Evolutionary conservation across 2,329 filamentous ascomycete genomes (phyloP), one percentile per base, ranked within the genome.

Genomic region (Clarireedia paspali): DNA sequence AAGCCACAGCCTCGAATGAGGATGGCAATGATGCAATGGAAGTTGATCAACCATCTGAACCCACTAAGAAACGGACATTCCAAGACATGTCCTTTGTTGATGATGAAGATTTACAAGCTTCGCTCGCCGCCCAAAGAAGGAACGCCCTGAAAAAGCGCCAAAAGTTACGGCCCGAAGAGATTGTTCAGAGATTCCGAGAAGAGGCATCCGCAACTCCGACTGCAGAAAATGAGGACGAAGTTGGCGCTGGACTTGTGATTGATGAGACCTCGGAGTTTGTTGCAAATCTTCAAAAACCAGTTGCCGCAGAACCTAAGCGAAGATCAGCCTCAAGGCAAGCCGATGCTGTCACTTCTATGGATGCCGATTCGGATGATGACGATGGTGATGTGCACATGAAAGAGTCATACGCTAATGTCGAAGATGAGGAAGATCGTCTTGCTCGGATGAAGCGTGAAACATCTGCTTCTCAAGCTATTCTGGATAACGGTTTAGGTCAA

Each of bases 181-280:
- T 99, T 59, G 91, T 89, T 17, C 84, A 85, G 61, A 88, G 94
- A 66, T 74, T 99, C 40, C 76, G 78, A 57, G 83, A 88, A 67
- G 84, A 88, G 63, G 73, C 66, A 26, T 68, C 72, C n/a, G 71
- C 66, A 49, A 69, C 66, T 6, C 75, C 10, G 30, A 34, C 80
- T 66, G 85, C 83, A 20, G 80, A 84, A 30, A 83, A 85, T 50
- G 79, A 79, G 24, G 74, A 79, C 3, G 75, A 72, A 15, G 75
- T 81, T 3, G 74, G 75, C 26, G 62, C 72, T 42, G 92, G 91
- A 1, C 76, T 99, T 1, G 81, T 96, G n/a, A 91, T 99, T 56
- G 92, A 96, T 59, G 94, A 96, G 68, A 96, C 92, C 0, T 91
- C 91, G 0, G 91, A 96, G 65, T 99, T 99, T 65, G 88, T 99